These are phyloP conservation scores for Colletotrichum tanaceti DNA, from an alignment of 2,329 filamentous ascomycete genomes.

Conservation along the genomic window DNA sequence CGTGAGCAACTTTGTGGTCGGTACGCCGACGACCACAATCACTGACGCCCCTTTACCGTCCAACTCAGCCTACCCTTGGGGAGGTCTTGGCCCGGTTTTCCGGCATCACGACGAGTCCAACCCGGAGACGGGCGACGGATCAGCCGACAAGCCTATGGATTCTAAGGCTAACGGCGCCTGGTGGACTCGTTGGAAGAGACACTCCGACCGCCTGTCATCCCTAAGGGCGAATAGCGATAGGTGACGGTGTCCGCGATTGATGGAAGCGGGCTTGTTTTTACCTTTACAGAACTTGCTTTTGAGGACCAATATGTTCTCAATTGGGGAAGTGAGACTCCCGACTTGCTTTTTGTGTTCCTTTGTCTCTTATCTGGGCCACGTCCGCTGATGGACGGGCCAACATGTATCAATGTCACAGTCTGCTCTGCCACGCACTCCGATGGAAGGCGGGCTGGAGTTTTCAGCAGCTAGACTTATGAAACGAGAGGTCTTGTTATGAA, in stretches of 20 bases:
- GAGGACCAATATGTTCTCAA: too few relatives aligned
- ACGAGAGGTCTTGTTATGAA: background rate
- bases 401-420: constrained; percentile 1
- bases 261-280: background rate
- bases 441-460: background rate
- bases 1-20: background rate
- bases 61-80: constrained; percentile 53
- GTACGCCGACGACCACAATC: constrained; percentile 28
- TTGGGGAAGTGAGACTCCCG: background rate
- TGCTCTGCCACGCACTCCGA: constrained; percentile 5
- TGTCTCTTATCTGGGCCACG: background rate
- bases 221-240: background rate
- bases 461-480: constrained; percentile 19
- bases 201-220: background rate
- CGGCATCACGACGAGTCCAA: constrained; percentile 49
- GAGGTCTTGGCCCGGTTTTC: constrained; percentile 50
- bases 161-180: background rate
- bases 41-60: constrained; percentile 43
- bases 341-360: background rate
- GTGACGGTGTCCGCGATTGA: background rate
- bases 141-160: background rate
- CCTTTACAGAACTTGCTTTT: background rate
- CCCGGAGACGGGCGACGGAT: constrained; percentile 21
- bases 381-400: background rate
- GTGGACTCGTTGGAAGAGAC: constrained; percentile 31